phyloP scores from a whole-genome alignment of 2,329 filamentous ascomycete genomes.

The Torrubiellomyces zombiae region DNA sequence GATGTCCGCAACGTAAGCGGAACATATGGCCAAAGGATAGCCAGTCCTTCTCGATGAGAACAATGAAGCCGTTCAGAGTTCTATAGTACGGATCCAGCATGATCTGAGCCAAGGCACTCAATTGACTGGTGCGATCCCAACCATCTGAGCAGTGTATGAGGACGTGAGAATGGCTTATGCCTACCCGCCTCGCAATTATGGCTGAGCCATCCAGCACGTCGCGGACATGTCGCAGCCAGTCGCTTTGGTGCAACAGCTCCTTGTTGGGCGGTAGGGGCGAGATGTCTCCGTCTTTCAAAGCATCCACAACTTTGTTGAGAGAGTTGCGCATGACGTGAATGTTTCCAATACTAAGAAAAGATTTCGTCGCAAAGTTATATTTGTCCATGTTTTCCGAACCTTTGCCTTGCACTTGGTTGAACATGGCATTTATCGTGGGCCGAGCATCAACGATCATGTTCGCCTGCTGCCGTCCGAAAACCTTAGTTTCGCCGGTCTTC shows the following conservation, averaged over 20 bases:
- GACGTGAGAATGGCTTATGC: conserved; percentile 84
- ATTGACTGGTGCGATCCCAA: conserved; percentile 92
- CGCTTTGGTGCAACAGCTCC: conserved; percentile 66
- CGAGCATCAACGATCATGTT: conserved; percentile 94
- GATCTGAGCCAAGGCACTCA: conserved; percentile 80
- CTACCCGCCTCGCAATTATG: conserved; percentile 73
- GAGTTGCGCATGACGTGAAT: conserved; percentile 97
- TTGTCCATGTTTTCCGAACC: conserved; percentile 97
- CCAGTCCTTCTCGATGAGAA: conserved; percentile 94
- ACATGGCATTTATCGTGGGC: conserved; percentile 83
- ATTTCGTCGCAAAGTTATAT: conserved; percentile 81
- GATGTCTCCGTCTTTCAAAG: conserved; percentile 83
- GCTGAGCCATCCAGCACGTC: conserved; percentile 71
- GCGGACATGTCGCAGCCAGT: conserved; percentile 81
- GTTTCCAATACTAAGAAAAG: conserved; percentile 91
- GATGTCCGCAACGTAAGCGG: conserved; percentile 70
- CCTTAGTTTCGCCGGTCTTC: conserved; percentile 41
- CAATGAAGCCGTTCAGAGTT: conserved; percentile 85
- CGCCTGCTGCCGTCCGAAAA: conserved; percentile 84
- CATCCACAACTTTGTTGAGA: conserved; percentile 71
- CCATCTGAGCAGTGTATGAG: conserved; percentile 96
- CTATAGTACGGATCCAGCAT: conserved; percentile 93
- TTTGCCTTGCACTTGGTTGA: conserved; percentile 83
- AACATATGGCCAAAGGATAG: conserved; percentile 97
- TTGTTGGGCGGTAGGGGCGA: conserved; percentile 66